Conservation (phyloP, 2,329 filamentous ascomycete genomes). For the Xylaria sp. region DNA sequence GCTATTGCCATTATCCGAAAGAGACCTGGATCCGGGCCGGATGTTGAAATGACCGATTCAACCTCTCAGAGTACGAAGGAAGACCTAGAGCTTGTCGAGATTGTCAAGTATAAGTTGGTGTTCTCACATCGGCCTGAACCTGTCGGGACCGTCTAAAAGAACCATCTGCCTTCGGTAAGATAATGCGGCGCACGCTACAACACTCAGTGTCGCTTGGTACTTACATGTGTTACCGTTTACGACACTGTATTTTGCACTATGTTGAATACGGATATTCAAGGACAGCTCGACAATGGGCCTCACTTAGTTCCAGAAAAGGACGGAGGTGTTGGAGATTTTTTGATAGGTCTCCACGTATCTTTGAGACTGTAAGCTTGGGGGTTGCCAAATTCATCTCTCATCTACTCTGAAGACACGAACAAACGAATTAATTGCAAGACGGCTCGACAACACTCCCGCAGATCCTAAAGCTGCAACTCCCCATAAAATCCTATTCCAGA, state of each 20-base stretch:
- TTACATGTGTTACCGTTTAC: neutral
- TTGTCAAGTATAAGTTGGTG: conserved; percentile 86
- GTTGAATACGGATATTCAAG: neutral
- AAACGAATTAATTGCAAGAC: neutral
- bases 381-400: neutral
- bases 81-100: conserved; percentile 84
- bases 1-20: conserved; percentile 82
- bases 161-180: neutral
- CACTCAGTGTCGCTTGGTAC: neutral
- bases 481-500: neutral
- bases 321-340: neutral
- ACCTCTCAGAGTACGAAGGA: conserved; percentile 50
- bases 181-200: neutral
- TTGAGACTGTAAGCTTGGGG: neutral
- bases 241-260: neutral
- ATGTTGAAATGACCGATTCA: conserved; percentile 59
- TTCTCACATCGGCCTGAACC: conserved; percentile 89
- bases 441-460: neutral
- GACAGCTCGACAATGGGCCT: neutral
- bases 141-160: conserved; percentile 63
- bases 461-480: neutral
- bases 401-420: neutral
- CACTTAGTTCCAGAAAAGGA: neutral
- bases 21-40: conserved; percentile 52
- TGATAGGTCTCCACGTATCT: neutral